Percentiles rank a stretch among this genome's conserved stretches.
phyloP scores from a whole-genome alignment of 2,329 filamentous ascomycete species.

The Phaeomoniella chlamydospora region DNA sequence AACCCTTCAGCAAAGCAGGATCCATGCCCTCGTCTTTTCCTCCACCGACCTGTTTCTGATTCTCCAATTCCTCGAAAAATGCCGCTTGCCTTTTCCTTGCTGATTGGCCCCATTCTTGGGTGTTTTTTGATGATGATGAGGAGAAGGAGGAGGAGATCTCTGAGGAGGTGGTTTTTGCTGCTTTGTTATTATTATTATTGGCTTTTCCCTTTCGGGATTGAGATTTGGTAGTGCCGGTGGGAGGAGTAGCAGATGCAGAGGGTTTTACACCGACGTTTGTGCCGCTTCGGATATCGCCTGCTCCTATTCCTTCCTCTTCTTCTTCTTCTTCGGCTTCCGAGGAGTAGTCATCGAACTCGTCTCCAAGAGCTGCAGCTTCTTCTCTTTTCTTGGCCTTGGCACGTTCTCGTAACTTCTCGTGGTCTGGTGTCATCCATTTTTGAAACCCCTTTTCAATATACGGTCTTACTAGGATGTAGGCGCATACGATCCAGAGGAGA shows the following conservation, averaged over 20 bases:
- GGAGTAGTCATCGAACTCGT: slow-evolving; percentile 17
- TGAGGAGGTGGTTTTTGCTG: not conserved
- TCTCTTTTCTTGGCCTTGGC: slow-evolving; percentile 39
- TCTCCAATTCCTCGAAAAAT: slow-evolving; percentile 50
- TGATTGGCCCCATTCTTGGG: slow-evolving; percentile 55
- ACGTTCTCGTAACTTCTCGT: slow-evolving; percentile 11
- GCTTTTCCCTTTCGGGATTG: not conserved
- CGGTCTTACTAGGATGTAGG: slow-evolving; percentile 59
- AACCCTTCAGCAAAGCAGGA: not conserved
- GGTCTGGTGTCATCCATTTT: slow-evolving; percentile 30
- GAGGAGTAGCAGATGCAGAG: not conserved
- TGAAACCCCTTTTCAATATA: slow-evolving; percentile 56
- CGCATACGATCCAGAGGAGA: slow-evolving; percentile 55
- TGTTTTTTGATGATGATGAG: no score
- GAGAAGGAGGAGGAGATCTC: slow-evolving; percentile 19
- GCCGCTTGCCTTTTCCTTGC: slow-evolving; percentile 54
- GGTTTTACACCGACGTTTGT: not conserved
- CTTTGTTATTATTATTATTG: not conserved
- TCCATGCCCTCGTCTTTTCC: slow-evolving; percentile 28
- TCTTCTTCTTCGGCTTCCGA: slow-evolving; percentile 18
- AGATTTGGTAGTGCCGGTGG: no score
- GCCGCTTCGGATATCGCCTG: slow-evolving; percentile 38
- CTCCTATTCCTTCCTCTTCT: no score
- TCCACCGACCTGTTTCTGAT: slow-evolving; percentile 44
- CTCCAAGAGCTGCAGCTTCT: slow-evolving; percentile 23